Conservation (phyloP, 2,329 filamentous ascomycete genomes). For the Aspergillus chevalieri region DNA sequence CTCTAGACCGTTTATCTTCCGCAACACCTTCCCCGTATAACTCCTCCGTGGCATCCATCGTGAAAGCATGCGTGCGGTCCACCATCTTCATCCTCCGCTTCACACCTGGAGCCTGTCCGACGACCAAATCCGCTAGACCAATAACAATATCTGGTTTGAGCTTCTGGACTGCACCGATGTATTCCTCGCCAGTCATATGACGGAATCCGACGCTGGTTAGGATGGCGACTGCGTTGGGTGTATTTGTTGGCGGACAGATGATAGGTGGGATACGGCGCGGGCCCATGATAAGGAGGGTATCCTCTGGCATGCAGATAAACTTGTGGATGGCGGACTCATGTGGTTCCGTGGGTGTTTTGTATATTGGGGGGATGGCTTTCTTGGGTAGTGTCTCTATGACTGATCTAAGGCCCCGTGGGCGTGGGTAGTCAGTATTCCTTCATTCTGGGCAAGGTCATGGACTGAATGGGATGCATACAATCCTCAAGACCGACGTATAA, state of each 20-base stretch:
- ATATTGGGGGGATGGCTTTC: slow-evolving; percentile 46
- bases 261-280: slow-evolving; percentile 74
- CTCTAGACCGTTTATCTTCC: slow-evolving; percentile 17
- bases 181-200: slow-evolving; percentile 62
- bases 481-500: slow-evolving; percentile 85
- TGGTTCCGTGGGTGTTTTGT: slow-evolving; percentile 40
- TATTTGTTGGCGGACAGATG: slow-evolving; percentile 61
- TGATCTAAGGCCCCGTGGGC: slow-evolving; percentile 38
- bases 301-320: slow-evolving; percentile 67
- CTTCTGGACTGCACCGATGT: slow-evolving; percentile 57
- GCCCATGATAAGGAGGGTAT: slow-evolving; percentile 64
- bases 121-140: slow-evolving; percentile 67
- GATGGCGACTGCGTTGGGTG: slow-evolving; percentile 64
- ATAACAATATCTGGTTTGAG: slow-evolving; percentile 76
- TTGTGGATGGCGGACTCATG: slow-evolving; percentile 59
- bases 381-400: slow-evolving; percentile 53
- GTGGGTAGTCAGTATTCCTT: slow-evolving; percentile 22
- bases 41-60: slow-evolving; percentile 58
- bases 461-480: slow-evolving; percentile 54
- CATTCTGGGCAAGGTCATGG: background rate
- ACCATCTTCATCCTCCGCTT: slow-evolving; percentile 79
- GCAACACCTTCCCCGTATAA: slow-evolving; percentile 31
- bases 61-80: slow-evolving; percentile 78
- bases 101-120: slow-evolving; percentile 52
- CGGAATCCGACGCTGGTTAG: slow-evolving; percentile 84